Percentiles rank a stretch among this genome's conserved stretches.
These are phyloP conservation scores for Mrakiaceae sp. DNA, from an alignment of 1,284 basidiomycete genomes.

Conservation along the genomic window DNA sequence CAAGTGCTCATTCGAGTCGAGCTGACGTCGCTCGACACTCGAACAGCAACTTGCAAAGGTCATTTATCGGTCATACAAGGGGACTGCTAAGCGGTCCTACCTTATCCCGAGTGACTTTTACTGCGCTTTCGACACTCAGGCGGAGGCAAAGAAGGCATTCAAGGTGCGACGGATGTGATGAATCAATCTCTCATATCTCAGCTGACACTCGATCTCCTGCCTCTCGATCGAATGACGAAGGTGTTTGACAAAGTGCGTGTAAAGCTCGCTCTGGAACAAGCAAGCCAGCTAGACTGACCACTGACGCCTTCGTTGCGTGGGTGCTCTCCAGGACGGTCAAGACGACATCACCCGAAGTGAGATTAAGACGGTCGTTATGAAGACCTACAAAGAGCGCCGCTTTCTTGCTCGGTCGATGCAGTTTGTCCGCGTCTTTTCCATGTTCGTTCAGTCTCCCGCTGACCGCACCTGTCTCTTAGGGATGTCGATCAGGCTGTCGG, in stretches of 20 bases:
- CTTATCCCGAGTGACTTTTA: constrained; percentile 57
- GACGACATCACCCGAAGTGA: constrained; percentile 66
- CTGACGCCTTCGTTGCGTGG: too few relatives aligned
- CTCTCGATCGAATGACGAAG: too few relatives aligned
- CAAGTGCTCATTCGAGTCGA: neutral
- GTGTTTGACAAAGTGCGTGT: constrained; percentile 46
- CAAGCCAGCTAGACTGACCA: too few relatives aligned
- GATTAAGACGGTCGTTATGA: constrained; percentile 57
- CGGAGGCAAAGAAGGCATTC: constrained; percentile 54
- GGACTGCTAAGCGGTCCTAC: constrained; percentile 38
- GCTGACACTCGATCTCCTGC: too few relatives aligned
- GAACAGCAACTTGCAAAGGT: constrained; percentile 50
- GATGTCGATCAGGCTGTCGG: constrained; percentile 42
- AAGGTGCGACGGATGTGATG: constrained; percentile 23
- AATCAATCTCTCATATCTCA: too few relatives aligned
- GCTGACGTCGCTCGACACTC: neutral
- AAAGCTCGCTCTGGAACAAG: too few relatives aligned
- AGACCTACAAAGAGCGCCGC: constrained; percentile 60
- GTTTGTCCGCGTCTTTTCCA: neutral
- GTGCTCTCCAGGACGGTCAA: constrained; percentile 45
- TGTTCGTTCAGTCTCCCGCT: too few relatives aligned
- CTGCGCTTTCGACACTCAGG: constrained; percentile 49
- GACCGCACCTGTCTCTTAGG: too few relatives aligned
- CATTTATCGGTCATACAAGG: constrained; percentile 53
- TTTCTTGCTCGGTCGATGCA: constrained; percentile 57